Conservation (phyloP, 495 filamentous ascomycete genomes). For the Hypoxylon perforatum region DNA sequence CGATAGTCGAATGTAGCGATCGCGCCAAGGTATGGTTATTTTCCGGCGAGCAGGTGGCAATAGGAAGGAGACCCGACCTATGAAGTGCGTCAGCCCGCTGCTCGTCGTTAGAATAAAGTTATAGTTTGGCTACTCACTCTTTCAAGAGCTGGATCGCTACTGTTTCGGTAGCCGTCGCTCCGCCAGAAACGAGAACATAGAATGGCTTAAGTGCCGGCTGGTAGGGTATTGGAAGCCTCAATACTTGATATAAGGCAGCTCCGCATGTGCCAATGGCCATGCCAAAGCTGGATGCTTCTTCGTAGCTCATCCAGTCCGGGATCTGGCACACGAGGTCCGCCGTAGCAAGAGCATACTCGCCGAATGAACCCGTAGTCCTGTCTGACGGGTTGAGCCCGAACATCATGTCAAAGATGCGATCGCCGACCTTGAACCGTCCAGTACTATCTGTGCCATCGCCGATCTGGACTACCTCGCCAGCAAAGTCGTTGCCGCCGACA, state of each 20-base stretch:
- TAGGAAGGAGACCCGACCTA: slow-evolving; percentile 45
- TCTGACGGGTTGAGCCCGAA: slow-evolving; percentile 32
- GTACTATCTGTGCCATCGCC: slow-evolving; percentile 43
- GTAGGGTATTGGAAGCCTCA: slow-evolving; percentile 41
- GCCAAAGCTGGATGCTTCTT: slow-evolving; percentile 50
- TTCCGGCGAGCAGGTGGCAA: slow-evolving; percentile 47
- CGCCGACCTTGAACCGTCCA: slow-evolving; percentile 40
- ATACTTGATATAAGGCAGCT: slow-evolving; percentile 44
- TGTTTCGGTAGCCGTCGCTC: slow-evolving; percentile 51
- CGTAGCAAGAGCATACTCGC: slow-evolving; percentile 44
- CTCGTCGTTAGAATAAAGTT: not conserved
- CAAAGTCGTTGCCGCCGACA: slow-evolving; percentile 46
- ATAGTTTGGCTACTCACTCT: slow-evolving; percentile 7
- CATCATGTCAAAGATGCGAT: slow-evolving; percentile 49
- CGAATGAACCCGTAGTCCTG: slow-evolving; percentile 49
- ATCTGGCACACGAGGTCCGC: slow-evolving; percentile 26
- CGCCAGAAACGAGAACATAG: slow-evolving; percentile 53
- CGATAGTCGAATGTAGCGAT: slow-evolving; percentile 53
- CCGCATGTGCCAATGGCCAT: slow-evolving; percentile 50
- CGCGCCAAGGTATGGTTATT: slow-evolving; percentile 52
- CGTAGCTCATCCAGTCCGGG: slow-evolving; percentile 39
- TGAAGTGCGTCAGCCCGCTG: not conserved
- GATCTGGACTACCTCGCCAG: slow-evolving; percentile 47
- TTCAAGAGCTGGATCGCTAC: slow-evolving; percentile 50
- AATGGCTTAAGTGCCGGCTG: slow-evolving; percentile 7